A percentile compares a stretch with the other conserved stretches of the same genome.
phyloP scores from a whole-genome alignment of 768 basidiomycete species.

The Lanmaoa pseudosensibilis region DNA sequence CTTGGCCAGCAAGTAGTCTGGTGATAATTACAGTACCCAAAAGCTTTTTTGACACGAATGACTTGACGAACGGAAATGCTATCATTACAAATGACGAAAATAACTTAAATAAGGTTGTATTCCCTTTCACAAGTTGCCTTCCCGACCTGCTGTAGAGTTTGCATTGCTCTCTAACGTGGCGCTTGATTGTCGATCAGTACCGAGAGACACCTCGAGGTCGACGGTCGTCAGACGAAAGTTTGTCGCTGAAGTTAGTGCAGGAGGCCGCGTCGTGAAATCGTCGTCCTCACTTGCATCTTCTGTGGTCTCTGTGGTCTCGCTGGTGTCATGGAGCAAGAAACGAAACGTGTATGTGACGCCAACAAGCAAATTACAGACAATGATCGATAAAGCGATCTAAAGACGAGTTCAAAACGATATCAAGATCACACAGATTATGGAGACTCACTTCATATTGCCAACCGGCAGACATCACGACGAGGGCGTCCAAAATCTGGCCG shows the following conservation, averaged over 20 bases:
- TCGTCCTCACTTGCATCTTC: constrained; percentile 1
- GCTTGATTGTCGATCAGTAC: not conserved
- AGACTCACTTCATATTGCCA: constrained; percentile 4
- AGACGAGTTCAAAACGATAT: not conserved
- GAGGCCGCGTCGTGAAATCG: constrained; percentile 4
- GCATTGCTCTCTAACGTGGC: no score
- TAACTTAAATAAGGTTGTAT: no score
- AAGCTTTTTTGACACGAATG: no score
- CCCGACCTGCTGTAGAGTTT: no score
- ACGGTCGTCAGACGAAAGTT: constrained; percentile 5
- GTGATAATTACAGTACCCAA: no score
- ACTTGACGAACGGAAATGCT: no score
- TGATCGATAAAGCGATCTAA: constrained; percentile 6
- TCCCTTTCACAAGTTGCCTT: no score
- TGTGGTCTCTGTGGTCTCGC: not conserved
- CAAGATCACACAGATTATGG: not conserved
- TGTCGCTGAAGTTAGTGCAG: not conserved
- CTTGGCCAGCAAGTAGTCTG: not conserved
- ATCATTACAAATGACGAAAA: no score
- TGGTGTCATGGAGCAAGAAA: not conserved
- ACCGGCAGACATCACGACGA: not conserved
- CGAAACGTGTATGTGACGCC: constrained; percentile 11
- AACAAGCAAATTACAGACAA: constrained; percentile 15
- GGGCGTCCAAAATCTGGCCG: not conserved
- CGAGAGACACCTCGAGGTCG: not conserved